Evolutionary conservation across 495 filamentous ascomycete species (phyloP), one percentile per base, ranked within the genome.

Genomic region (Filosporella fistucella): DNA sequence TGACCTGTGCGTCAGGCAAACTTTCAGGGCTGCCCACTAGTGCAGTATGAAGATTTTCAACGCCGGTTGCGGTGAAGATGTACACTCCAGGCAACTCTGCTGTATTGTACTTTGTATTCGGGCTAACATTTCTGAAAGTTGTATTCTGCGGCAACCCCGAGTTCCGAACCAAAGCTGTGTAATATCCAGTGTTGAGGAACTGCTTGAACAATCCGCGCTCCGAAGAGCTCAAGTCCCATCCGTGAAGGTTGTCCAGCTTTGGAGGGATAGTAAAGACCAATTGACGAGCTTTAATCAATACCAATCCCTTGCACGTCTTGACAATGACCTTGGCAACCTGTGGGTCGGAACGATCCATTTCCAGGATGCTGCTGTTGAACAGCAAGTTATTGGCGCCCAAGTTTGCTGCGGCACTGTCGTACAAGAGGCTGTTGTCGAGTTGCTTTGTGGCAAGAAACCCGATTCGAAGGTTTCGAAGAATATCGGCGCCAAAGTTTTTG

Each of bases 221-320:
- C 13, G 48, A 38, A 0, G 34, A 0, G 40, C 57, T 51, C 5
- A 77, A 65, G 47, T 67, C 63, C 26, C 72, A 65, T 6, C 49
- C 45, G 0, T 30, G 11, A 13, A 76, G 47, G 24, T 65, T 71
- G 0, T 51, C 24, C 0, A 64, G 38, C 5, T 46, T 64, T 1
- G 68, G 70, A 1, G 68, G 73, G 16, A 71, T 66, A 2, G 74
- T 60, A 20, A 73, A 57, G 26, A 80, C 46, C 11, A 78, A 56
- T 49, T 74, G 71, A 23, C 64, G 67, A 1, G 72, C 74, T 45
- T 60, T 47, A 42, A 78, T 67, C 28, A 63, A 57, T 32, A 64
- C 62, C 0, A 6, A 36, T 3, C 70, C 70, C 11, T 51, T 45
- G 0, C 64, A 58, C 1, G 69, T 71, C 18, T 60, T 33, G 9